These are phyloP conservation scores for Cucumis hystrix DNA, from an alignment of 306 rosid species.

Conservation along the genomic window DNA sequence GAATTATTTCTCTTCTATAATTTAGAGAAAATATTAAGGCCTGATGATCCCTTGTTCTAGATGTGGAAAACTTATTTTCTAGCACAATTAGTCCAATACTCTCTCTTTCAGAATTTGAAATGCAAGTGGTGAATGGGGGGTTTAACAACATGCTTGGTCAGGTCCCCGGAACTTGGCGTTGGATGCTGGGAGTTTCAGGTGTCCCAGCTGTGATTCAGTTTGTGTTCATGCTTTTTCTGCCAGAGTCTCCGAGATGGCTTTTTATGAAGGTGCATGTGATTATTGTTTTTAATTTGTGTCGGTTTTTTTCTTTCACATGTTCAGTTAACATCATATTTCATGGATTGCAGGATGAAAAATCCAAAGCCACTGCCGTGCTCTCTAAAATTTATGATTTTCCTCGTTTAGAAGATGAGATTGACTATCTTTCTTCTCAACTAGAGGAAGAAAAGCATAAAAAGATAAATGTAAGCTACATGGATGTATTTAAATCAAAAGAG, in stretches of 20 bases:
- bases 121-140: no score
- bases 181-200: slow-evolving; percentile 90
- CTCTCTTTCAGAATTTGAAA: neutral
- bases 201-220: slow-evolving; percentile 80
- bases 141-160: slow-evolving; percentile 6
- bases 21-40: neutral
- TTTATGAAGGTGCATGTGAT: slow-evolving; percentile 37
- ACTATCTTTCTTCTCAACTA: slow-evolving; percentile 35
- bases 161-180: slow-evolving; percentile 93
- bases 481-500: slow-evolving; percentile 55
- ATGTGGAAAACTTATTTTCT: neutral
- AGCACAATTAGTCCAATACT: neutral
- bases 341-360: slow-evolving; percentile 33
- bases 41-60: neutral
- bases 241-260: slow-evolving; percentile 96
- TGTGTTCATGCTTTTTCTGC: slow-evolving; percentile 56
- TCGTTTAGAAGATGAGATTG: slow-evolving; percentile 75
- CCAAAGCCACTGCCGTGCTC: slow-evolving; percentile 56
- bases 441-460: slow-evolving; percentile 46
- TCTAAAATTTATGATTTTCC: slow-evolving; percentile 50
- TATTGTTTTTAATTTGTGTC: neutral
- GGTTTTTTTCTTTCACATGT: neutral
- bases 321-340: neutral
- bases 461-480: slow-evolving; percentile 24
- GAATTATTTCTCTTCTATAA: neutral